Evolutionary conservation across 108 stramenopile species (phyloP), one percentile per base, ranked within the genome.

Genomic region (Pseudonitzschia multistriata): DNA sequence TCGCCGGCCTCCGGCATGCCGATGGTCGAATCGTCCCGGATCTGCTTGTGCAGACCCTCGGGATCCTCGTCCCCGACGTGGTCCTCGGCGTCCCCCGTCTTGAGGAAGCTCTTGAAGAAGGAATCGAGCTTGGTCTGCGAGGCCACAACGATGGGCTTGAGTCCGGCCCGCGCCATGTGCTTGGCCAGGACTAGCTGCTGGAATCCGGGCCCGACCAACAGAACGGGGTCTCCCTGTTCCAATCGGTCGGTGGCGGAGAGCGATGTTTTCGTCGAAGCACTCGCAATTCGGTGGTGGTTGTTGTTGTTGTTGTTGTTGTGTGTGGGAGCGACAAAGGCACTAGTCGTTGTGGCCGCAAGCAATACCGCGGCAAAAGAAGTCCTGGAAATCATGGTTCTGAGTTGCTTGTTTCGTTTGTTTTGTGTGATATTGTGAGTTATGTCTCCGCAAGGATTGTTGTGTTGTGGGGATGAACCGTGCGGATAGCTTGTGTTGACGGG

Each of bases 1-100:
- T 73, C 71, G 31, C 62, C 65, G n/a, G 40, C 29, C 15, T 79
- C 79, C 25, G 79, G 79, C 57, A 79, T 70, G 25, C 79, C 79
- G 15, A 74, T 74, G 0, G 72, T 69, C 36, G 74, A 35, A 53
- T 79, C 73, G 1, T 33, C 3, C 10, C 57, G 45, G 0, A 79
- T 65, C 28, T 64, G 63, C 27, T 64, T 13, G 40, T 64, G 39
- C 6, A 64, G 4, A 3, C 42, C 63, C 27, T 64, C 63, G 8
- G 22, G 37, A 59, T 59, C 57, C 28, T 68, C 47, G 39, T 74
- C 72, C 0, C 35, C 57, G 13, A n/a, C 35, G 21, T 59, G 34
- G 62, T 52, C 49, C n/a, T 64, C 62, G 22, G 17, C 1, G 40
- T 40, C 28, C 5, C 40, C 40, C 3, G 42, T 45, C 17, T 59